A percentile compares a stretch with the other conserved stretches of the same genome.
Conservation (phyloP, 202 grass and related monocot species). For the Zizania palustris region DNA sequence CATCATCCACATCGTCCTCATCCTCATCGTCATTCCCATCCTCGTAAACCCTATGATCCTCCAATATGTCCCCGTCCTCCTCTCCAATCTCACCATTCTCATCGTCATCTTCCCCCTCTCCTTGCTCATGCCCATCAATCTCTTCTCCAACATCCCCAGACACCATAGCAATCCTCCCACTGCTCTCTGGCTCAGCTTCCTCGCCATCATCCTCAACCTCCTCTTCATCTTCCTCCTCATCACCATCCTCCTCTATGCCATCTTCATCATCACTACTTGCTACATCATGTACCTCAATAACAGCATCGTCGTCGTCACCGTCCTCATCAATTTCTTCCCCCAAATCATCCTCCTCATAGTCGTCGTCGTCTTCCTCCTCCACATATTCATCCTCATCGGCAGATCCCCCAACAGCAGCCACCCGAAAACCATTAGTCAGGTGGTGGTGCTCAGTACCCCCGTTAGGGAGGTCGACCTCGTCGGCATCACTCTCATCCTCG, state of each 20-base stretch:
- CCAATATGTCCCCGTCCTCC: constrained; percentile 54
- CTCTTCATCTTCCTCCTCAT: constrained; percentile 52
- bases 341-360: constrained; percentile 67
- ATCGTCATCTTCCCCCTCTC: constrained; percentile 72
- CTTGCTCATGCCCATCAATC: constrained; percentile 89
- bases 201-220: constrained; percentile 68
- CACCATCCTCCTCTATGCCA: constrained; percentile 56
- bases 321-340: constrained; percentile 89
- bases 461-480: constrained; percentile 63
- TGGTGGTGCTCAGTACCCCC: constrained; percentile 48
- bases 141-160: constrained; percentile 42
- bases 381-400: constrained; percentile 64
- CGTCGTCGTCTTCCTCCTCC: constrained; percentile 66
- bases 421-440: constrained; percentile 69
- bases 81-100: constrained; percentile 70
- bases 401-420: constrained; percentile 47
- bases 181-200: constrained; percentile 61
- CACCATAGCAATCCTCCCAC: constrained; percentile 52
- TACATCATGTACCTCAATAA: constrained; percentile 75
- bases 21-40: constrained; percentile 45
- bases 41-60: constrained; percentile 61
- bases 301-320: constrained; percentile 65
- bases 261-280: constrained; percentile 65
- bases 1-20: constrained; percentile 80
- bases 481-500: constrained; percentile 92